phyloP scores from a whole-genome alignment of 169 alveolate genomes.

The Cryptosporidium meleagridis region DNA sequence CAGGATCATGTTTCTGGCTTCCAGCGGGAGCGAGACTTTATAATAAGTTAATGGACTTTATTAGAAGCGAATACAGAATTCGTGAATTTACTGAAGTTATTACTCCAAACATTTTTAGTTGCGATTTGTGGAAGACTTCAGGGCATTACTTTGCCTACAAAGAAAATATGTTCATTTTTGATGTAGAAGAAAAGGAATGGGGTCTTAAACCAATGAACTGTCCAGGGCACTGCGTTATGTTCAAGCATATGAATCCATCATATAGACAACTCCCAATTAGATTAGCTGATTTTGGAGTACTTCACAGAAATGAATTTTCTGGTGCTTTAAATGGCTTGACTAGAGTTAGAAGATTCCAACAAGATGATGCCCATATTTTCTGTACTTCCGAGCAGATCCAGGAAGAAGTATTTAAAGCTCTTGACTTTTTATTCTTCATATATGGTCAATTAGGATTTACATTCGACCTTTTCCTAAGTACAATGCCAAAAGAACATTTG shows the following conservation, averaged over 20 bases:
- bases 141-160: slow-evolving; percentile 93
- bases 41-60: slow-evolving; percentile 94
- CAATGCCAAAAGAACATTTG: slow-evolving; percentile 96
- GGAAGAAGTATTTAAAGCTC: slow-evolving; percentile 90
- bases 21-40: slow-evolving; percentile 97
- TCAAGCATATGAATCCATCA: slow-evolving; percentile 90
- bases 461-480: slow-evolving; percentile 93
- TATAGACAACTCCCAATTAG: slow-evolving; percentile 98
- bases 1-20: slow-evolving; percentile 94
- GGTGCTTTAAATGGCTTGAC: slow-evolving; percentile 98
- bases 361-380: slow-evolving; percentile 99
- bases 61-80: slow-evolving; percentile 89
- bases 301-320: slow-evolving; percentile 97
- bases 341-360: slow-evolving; percentile 98
- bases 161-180: slow-evolving; percentile 90
- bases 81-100: slow-evolving; percentile 94
- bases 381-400: slow-evolving; percentile 94
- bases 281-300: slow-evolving; percentile 99
- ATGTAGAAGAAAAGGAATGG: slow-evolving; percentile 95
- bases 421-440: slow-evolving; percentile 93
- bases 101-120: slow-evolving; percentile 95
- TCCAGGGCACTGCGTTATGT: slow-evolving; percentile 98
- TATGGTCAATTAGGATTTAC: slow-evolving; percentile 94
- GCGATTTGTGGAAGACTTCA: slow-evolving; percentile 96
- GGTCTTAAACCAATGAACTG: slow-evolving; percentile 99